phyloP scores from a whole-genome alignment of 2,329 filamentous ascomycete genomes.

The Ceratocystis variospora region DNA sequence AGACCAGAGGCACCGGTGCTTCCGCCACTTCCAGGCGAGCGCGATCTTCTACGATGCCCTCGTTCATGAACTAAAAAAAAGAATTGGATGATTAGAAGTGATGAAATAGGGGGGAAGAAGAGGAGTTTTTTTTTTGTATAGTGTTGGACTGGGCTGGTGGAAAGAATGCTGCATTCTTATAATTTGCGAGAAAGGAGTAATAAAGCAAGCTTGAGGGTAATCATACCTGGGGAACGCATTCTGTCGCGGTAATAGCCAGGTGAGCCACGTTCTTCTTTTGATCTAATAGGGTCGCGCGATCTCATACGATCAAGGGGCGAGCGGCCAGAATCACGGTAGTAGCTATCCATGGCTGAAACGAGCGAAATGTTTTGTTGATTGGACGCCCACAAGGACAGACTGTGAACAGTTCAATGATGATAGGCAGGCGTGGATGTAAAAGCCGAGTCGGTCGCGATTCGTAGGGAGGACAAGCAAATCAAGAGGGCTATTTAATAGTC shows the following conservation, averaged over 20 bases:
- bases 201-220: neutral
- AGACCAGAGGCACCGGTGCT: slow-evolving; percentile 28
- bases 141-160: neutral
- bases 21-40: slow-evolving; percentile 45
- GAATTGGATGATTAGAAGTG: slow-evolving; percentile 17
- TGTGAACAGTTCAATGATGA: neutral
- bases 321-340: slow-evolving; percentile 41
- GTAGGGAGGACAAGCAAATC: slow-evolving; percentile 9
- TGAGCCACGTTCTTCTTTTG: slow-evolving; percentile 42
- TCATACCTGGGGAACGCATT: slow-evolving; percentile 57
- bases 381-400: neutral
- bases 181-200: neutral
- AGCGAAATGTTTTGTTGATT: slow-evolving; percentile 9
- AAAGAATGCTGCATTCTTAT: neutral
- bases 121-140: neutral
- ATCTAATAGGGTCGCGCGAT: slow-evolving; percentile 38
- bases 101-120: no score
- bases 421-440: neutral
- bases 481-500: slow-evolving; percentile 21
- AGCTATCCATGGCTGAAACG: slow-evolving; percentile 38
- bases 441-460: neutral
- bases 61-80: slow-evolving; percentile 39
- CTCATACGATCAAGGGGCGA: slow-evolving; percentile 42
- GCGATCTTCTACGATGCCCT: slow-evolving; percentile 46
- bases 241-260: slow-evolving; percentile 32